A percentile compares a stretch with the other conserved stretches of the same genome.
These are phyloP conservation scores for Ordospora pajunii DNA, from an alignment of 371 early-diverging fungal genomes.

Conservation along the genomic window DNA sequence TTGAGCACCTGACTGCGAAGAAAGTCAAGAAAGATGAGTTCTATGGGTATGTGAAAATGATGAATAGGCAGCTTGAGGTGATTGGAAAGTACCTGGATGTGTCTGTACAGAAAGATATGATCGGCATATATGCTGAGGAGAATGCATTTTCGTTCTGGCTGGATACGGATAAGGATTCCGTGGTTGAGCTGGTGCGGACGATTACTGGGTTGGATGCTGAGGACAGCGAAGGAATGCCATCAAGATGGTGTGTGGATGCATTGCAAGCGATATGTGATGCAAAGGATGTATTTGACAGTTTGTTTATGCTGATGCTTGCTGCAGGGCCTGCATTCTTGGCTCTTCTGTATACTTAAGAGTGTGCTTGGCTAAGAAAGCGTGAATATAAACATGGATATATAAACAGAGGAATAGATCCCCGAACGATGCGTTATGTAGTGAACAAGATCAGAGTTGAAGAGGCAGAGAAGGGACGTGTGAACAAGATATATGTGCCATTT, in stretches of 20 bases:
- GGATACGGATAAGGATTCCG: constrained; percentile 18
- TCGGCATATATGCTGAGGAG: constrained; percentile 29
- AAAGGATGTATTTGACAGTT: neutral
- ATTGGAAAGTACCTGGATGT: constrained; percentile 2
- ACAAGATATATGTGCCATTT: constrained; percentile 28
- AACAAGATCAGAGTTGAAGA: constrained; percentile 5
- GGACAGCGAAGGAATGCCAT: neutral
- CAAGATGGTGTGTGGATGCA: constrained; percentile 17
- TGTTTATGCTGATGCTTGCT: neutral
- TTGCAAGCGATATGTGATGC: constrained; percentile 6
- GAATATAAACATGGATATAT: neutral
- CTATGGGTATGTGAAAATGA: constrained; percentile 24
- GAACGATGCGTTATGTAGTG: constrained; percentile 20
- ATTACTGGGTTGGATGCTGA: neutral
- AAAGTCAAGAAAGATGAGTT: constrained; percentile 36
- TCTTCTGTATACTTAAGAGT: neutral
- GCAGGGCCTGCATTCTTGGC: neutral
- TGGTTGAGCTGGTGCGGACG: neutral
- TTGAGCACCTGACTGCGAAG: constrained; percentile 25
- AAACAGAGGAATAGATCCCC: neutral
- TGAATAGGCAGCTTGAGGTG: constrained; percentile 24
- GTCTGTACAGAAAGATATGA: constrained; percentile 5
- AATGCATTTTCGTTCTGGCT: constrained; percentile 11
- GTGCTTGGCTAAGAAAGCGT: neutral
- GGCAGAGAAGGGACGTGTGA: constrained; percentile 25